phyloP scores from a whole-genome alignment of 140 eudicot species.

The Flaveria floridana region DNA sequence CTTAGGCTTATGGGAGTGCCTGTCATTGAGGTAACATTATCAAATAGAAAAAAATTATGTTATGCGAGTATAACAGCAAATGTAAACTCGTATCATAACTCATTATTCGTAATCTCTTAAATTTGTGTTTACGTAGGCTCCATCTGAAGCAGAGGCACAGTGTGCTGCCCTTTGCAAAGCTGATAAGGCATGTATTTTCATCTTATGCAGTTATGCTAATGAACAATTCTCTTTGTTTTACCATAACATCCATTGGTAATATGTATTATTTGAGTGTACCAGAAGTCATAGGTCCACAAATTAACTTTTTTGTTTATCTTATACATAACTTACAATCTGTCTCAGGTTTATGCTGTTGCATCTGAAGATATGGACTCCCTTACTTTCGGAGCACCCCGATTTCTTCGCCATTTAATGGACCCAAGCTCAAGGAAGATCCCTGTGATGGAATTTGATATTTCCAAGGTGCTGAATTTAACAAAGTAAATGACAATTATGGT shows the following conservation, averaged over 20 bases:
- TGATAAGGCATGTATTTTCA: slow-evolving; percentile 51
- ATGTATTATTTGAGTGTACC: background rate
- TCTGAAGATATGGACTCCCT: slow-evolving; percentile 97
- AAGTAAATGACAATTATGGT: background rate
- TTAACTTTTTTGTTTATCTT: background rate
- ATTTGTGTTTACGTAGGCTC: background rate
- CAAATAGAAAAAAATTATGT: background rate
- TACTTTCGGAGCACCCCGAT: slow-evolving; percentile 89
- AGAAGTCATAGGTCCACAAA: background rate
- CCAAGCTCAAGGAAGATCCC: slow-evolving; percentile 87
- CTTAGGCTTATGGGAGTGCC: slow-evolving; percentile 96
- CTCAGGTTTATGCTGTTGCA: slow-evolving; percentile 92
- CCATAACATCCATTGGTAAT: background rate
- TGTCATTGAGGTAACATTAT: slow-evolving; percentile 67
- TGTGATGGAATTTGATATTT: slow-evolving; percentile 90
- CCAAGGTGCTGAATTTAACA: slow-evolving; percentile 51
- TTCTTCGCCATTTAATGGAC: slow-evolving; percentile 94
- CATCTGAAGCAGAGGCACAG: slow-evolving; percentile 92
- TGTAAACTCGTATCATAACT: background rate
- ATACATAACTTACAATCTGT: background rate
- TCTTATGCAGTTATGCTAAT: background rate
- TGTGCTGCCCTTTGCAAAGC: slow-evolving; percentile 96
- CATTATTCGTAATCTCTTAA: no score
- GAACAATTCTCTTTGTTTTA: background rate
- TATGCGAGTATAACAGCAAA: background rate